Evolutionary conservation across 176 grass and related monocot genomes (phyloP).

Genomic region (Tillandsia fasciculata): DNA sequence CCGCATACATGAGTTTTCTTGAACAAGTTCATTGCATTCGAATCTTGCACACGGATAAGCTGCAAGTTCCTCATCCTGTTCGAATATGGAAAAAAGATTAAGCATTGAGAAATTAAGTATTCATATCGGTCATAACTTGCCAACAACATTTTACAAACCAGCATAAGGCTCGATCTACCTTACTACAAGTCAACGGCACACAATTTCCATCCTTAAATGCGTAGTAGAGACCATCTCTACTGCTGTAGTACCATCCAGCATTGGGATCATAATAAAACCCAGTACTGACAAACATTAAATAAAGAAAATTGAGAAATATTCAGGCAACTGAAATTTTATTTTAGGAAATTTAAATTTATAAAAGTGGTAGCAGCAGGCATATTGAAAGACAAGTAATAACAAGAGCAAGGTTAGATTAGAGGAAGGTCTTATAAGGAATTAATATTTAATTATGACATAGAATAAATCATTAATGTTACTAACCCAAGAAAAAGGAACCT

Average conservation of each 20-base stretch:
- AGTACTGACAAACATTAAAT: conserved; percentile 37
- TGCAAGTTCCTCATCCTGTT: conserved; percentile 29
- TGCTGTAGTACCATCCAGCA: conserved; percentile 80
- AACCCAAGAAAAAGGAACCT: too few relatives aligned
- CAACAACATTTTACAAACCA: conserved; percentile 12
- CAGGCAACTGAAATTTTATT: background rate
- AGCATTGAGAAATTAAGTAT: background rate
- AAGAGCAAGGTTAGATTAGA: too few relatives aligned
- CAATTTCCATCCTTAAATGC: conserved; percentile 55
- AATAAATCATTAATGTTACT: too few relatives aligned
- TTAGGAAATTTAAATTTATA: too few relatives aligned
- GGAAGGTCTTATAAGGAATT: too few relatives aligned
- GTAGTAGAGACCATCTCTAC: conserved; percentile 61
- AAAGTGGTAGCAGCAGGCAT: too few relatives aligned
- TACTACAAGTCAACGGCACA: conserved; percentile 22
- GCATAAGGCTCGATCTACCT: conserved; percentile 14
- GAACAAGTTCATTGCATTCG: background rate
- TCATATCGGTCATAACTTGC: background rate
- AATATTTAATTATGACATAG: too few relatives aligned
- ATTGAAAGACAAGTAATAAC: too few relatives aligned
- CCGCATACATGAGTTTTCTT: conserved; percentile 34
- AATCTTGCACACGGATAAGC: conserved; percentile 22
- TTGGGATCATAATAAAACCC: conserved; percentile 79
- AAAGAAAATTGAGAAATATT: background rate
- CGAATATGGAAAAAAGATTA: conserved; percentile 16